Evolutionary conservation across 2,329 filamentous ascomycete genomes (phyloP), one percentile per base, ranked within the genome.

Genomic region (Ophiosphaerella narmari): DNA sequence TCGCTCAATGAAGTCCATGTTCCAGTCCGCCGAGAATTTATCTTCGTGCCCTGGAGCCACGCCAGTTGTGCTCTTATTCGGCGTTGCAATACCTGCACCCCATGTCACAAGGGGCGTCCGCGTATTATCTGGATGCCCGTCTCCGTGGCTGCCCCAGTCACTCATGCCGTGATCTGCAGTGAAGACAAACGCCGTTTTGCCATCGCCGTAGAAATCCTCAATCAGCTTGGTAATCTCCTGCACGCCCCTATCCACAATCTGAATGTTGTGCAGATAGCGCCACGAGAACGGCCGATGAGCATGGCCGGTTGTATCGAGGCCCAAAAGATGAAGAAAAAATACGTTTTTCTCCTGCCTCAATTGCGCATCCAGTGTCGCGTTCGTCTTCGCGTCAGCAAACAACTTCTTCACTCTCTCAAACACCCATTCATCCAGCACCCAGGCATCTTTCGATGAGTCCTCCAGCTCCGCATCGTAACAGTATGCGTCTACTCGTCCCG

Each of bases 131-230:
- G 94, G 94, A 74, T 99, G 92, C 7, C 94, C 94, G 72, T 99
- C 94, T 33, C 95, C 95, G 71, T 99, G 95, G 63, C 92, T 97
- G n/a, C 95, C 94, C 87, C 89, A 97, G 74, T 99, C 94, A 67
- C 91, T 97, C 94, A 99, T 99, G 14, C 94, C 94, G 72, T 99
- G 94, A 68, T 99, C 94, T 7, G 94, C 94, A 1, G 95, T 99
- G 70, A 99, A 99, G 13, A 99, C 85, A 70, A 93, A 99, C 0
- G 95, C 91, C 0, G 94, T 97, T 72, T 94, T 87, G 46, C 84
- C 88, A 57, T 85, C 84, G 62, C 77, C 81, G 65, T 97, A 99
- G 70, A 97, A 99, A 11, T 88, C 83, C 32, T 96, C 85, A 42
- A 97, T 86, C 46, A 96, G 70, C 56, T 88, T 81, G 0, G 88